Percentiles rank a stretch among this genome's conserved stretches.
Conservation (phyloP, 768 basidiomycete genomes). For the Boletus eberwhitei region DNA sequence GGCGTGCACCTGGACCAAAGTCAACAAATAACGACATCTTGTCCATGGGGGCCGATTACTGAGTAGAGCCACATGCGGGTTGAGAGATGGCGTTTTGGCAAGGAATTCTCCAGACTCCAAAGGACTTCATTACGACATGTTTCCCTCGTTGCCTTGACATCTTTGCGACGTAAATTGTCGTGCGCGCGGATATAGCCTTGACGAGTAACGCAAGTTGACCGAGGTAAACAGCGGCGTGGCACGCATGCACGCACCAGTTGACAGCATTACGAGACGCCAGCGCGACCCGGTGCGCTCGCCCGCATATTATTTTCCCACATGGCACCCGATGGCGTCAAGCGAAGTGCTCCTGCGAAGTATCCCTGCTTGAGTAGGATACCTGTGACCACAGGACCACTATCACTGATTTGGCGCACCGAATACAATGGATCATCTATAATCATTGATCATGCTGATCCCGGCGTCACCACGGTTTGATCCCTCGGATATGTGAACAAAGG, state of each 20-base stretch:
- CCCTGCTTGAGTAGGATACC: background rate
- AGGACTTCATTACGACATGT: background rate
- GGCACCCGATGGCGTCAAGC: background rate
- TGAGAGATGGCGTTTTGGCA: background rate
- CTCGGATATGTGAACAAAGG: background rate
- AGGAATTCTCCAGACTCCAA: background rate
- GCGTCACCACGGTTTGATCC: background rate
- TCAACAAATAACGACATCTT: background rate
- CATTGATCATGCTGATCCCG: background rate
- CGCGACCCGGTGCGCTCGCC: background rate
- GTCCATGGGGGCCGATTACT: background rate
- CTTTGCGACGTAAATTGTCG: conserved; percentile 11
- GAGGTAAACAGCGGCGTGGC: conserved; percentile 4
- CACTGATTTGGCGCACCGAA: background rate
- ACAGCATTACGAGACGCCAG: conserved; percentile 7
- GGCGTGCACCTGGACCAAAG: background rate
- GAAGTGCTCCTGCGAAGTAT: background rate
- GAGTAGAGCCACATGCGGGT: background rate
- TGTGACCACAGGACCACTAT: background rate
- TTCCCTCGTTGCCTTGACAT: conserved; percentile 10
- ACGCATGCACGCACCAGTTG: background rate
- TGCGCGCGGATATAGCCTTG: conserved; percentile 1
- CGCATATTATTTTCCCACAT: conserved; percentile 7
- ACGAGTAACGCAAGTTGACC: background rate
- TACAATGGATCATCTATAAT: background rate